Evolutionary conservation across 176 grass and related monocot species (phyloP).

Genomic region (Coix lacrymajobi): DNA sequence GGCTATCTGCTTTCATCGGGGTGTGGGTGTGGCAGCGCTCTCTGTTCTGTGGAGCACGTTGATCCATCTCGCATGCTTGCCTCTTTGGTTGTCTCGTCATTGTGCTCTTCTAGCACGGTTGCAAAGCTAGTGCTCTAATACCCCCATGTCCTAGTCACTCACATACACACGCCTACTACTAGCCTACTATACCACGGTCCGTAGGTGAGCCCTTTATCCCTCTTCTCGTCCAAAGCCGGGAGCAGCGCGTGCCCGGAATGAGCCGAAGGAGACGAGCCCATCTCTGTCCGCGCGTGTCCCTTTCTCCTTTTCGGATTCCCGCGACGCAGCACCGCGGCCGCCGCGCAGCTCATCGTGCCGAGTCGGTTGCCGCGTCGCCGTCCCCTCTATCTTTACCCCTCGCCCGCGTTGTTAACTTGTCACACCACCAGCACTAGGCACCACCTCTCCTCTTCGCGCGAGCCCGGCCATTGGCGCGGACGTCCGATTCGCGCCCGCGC

Average conservation of each 20-base stretch:
- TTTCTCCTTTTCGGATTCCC: slow-evolving; percentile 9
- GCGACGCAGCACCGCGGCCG: background rate
- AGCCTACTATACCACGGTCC: background rate
- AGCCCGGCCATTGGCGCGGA: background rate
- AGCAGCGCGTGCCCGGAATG: slow-evolving; percentile 26
- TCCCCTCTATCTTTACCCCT: background rate
- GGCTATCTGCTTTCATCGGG: background rate
- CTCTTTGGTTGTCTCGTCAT: background rate
- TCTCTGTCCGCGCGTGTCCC: background rate
- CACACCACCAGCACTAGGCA: slow-evolving; percentile 21
- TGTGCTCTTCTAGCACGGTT: background rate
- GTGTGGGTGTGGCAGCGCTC: background rate
- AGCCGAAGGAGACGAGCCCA: slow-evolving; percentile 4
- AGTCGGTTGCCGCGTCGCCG: slow-evolving; percentile 31
- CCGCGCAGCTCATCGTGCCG: background rate
- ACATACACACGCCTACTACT: background rate
- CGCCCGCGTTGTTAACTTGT: slow-evolving; percentile 25
- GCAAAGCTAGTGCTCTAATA: background rate
- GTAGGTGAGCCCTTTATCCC: background rate
- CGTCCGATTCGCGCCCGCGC: background rate
- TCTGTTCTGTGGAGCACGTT: background rate
- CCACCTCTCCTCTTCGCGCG: background rate
- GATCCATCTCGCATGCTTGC: background rate
- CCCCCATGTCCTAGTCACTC: background rate
- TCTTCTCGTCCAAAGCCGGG: slow-evolving; percentile 20